Evolutionary conservation across 768 basidiomycete species (phyloP).

Genomic region (Suillus plorans): DNA sequence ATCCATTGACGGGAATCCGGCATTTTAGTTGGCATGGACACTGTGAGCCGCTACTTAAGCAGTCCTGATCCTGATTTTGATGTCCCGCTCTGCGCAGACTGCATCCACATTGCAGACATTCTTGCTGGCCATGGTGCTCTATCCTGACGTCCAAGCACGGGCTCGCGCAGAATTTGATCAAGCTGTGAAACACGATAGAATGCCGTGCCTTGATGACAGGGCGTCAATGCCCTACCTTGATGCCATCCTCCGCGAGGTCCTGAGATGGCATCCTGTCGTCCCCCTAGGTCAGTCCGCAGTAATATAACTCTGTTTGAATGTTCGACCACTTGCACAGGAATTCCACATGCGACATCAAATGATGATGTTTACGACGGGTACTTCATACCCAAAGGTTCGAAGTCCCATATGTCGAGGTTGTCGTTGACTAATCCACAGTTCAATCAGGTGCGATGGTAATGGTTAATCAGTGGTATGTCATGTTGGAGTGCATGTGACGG

Average conservation of each 20-base stretch:
- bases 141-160: conserved; percentile 26
- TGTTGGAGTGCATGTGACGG: no score
- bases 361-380: conserved; percentile 42
- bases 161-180: conserved; percentile 32
- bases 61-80: not conserved
- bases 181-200: conserved; percentile 11
- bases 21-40: conserved; percentile 3
- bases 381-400: conserved; percentile 50
- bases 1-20: not conserved
- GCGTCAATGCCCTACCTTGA: conserved; percentile 25
- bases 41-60: not conserved
- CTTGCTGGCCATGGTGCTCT: conserved; percentile 28
- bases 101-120: conserved; percentile 24
- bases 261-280: conserved; percentile 23
- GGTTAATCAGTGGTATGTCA: conserved; percentile 2
- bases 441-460: not conserved
- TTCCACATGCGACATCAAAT: conserved; percentile 26
- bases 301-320: not conserved
- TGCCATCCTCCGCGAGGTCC: conserved; percentile 19
- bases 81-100: conserved; percentile 6
- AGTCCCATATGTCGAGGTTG: not conserved
- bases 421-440: not conserved
- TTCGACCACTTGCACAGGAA: conserved; percentile 6
- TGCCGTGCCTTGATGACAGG: conserved; percentile 18
- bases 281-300: conserved; percentile 20